phyloP scores from a whole-genome alignment of 2,329 filamentous ascomycete genomes.

The Tolypocladium cylindrosporum region DNA sequence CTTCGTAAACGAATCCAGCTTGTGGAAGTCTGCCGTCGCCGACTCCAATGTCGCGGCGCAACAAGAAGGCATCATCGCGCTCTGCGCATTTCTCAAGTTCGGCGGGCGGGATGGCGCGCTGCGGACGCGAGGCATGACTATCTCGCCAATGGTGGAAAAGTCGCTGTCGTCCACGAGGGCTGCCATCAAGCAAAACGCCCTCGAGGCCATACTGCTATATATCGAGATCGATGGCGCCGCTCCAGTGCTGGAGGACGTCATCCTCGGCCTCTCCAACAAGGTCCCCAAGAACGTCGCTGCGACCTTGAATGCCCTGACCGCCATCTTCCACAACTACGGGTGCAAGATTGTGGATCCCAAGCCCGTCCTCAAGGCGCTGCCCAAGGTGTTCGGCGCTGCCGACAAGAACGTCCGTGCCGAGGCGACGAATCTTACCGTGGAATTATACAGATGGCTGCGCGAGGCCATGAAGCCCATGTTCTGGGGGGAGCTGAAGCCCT shows the following conservation, averaged over 20 bases:
- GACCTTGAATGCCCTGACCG: conserved; percentile 64
- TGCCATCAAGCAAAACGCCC: conserved; percentile 74
- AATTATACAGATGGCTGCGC: conserved; percentile 92
- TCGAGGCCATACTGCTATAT: conserved; percentile 80
- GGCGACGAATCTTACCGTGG: conserved; percentile 81
- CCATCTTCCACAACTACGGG: conserved; percentile 87
- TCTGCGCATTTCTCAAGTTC: conserved; percentile 88
- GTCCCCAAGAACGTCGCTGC: conserved; percentile 75
- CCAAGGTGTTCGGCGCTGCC: conserved; percentile 88
- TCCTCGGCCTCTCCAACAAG: conserved; percentile 77
- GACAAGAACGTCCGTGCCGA: conserved; percentile 98
- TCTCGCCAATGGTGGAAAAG: conserved; percentile 81
- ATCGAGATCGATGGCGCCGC: conserved; percentile 81
- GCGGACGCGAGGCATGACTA: conserved; percentile 65
- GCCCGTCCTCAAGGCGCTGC: conserved; percentile 74
- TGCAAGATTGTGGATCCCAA: conserved; percentile 93
- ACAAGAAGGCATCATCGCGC: conserved; percentile 77
- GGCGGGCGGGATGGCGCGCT: conserved; percentile 70
- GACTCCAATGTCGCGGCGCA: conserved; percentile 97
- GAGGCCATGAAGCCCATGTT: conserved; percentile 98
- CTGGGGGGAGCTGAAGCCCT: conserved; percentile 89
- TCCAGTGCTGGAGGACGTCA: conserved; percentile 80
- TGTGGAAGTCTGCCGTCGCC: conserved; percentile 88
- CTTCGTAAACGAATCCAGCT: conserved; percentile 70
- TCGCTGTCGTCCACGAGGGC: conserved; percentile 79